Evolutionary conservation across 2,329 filamentous ascomycete species (phyloP), one percentile per base, ranked within the genome.

Genomic region (Endothia cerciana): DNA sequence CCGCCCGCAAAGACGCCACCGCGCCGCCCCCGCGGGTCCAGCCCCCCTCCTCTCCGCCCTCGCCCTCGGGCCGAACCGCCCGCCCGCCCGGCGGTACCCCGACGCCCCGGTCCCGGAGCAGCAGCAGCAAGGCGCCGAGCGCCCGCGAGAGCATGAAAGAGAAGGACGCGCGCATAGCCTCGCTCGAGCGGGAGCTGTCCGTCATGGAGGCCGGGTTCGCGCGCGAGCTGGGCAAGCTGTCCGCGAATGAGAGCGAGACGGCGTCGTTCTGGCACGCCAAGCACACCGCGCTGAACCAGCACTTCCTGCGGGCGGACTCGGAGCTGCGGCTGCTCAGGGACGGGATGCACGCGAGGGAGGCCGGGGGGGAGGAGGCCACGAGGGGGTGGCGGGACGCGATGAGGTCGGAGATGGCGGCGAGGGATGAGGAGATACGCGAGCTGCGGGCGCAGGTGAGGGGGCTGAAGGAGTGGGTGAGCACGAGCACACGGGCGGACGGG

Each of bases 401-500:
- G 60, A 77, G 80, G 68, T 76, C 77, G 7, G 79, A 84, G 68
- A 70, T 85, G 13, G 75, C 77, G 19, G 79, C 77, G 61, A 78
- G 80, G n/a, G 87, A 90, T 62, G 83, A 85, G 30, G 86, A 89
- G 75, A 81, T 86, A 4, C 76, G 79, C 28, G 78, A 79, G 59
- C 76, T 90, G 67, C 77, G 84, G 62, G 79, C 80, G 3, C 89
- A 92, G 75, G 83, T 92, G 0, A 77, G 86, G 11, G 89, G 88
- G 2, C 78, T 92, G 66, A 92, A 92, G 80, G 87, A 88, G 71
- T 91, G 86, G 79, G 89, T 92, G 65, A 91, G 89, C 71, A 86
- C 83, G 28, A 87, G 85, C 69, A 91, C 89, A 11, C 80, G 88
- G 40, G 81, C 83, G 60, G 86, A 87, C 38, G 85, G 85, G 28